Evolutionary conservation across 257 asterid genomes (phyloP).

Genomic region (Asclepias syriaca): DNA sequence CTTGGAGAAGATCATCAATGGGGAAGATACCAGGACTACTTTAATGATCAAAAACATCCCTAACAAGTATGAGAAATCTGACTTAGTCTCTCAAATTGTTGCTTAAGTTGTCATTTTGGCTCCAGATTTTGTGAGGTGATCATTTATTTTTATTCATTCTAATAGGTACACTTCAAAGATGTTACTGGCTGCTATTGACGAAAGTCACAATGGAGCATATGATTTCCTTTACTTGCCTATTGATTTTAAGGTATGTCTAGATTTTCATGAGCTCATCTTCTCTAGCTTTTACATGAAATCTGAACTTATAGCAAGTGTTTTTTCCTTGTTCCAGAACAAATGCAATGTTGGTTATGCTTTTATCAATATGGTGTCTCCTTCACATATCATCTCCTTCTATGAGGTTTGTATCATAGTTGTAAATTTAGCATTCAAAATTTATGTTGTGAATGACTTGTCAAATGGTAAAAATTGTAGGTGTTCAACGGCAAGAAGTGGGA

Average conservation of each 20-base stretch:
- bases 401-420: slow-evolving; percentile 44
- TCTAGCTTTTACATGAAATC: slow-evolving; percentile 16
- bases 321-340: slow-evolving; percentile 61
- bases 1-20: slow-evolving; percentile 65
- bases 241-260: slow-evolving; percentile 73
- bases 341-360: slow-evolving; percentile 98
- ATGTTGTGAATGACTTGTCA: slow-evolving; percentile 1
- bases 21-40: slow-evolving; percentile 87
- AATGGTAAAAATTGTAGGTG: slow-evolving; percentile 31
- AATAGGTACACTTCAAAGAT: slow-evolving; percentile 91
- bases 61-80: slow-evolving; percentile 61
- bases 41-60: slow-evolving; percentile 96
- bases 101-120: not conserved
- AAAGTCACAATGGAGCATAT: slow-evolving; percentile 80
- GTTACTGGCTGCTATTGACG: slow-evolving; percentile 89
- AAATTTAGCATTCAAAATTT: not conserved
- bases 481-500: slow-evolving; percentile 98
- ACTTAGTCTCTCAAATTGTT: not conserved
- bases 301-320: not conserved
- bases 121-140: not conserved
- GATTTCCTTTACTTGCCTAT: slow-evolving; percentile 95
- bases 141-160: not conserved
- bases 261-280: not conserved
- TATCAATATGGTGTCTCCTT: slow-evolving; percentile 91
- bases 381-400: slow-evolving; percentile 65